These are phyloP conservation scores for Microbotryum saponariae DNA, from an alignment of 1,284 basidiomycete species.

Conservation along the genomic window DNA sequence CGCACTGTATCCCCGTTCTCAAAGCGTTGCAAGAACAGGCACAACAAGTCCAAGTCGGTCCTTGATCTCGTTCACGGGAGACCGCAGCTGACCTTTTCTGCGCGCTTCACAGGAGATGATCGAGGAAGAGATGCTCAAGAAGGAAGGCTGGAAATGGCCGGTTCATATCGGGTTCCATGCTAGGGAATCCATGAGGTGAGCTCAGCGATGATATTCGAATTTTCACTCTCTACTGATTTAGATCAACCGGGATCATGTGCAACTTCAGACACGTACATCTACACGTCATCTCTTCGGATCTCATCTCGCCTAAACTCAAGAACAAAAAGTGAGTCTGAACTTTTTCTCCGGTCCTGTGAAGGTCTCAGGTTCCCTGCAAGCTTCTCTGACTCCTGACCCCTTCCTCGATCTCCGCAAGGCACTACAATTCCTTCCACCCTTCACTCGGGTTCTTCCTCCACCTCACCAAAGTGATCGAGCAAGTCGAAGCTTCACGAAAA, in stretches of 20 bases:
- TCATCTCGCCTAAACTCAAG: conserved; percentile 67
- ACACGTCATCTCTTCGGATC: conserved; percentile 73
- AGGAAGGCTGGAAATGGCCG: conserved; percentile 70
- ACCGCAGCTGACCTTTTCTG: too few relatives aligned
- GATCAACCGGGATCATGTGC: neutral
- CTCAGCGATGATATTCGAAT: neutral
- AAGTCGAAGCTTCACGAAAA: conserved; percentile 51
- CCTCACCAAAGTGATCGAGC: conserved; percentile 62
- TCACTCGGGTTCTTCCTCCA: conserved; percentile 76
- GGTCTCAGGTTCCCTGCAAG: too few relatives aligned
- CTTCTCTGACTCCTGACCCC: neutral
- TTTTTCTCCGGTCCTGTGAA: too few relatives aligned
- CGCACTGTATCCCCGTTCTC: conserved; percentile 55
- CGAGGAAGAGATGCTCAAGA: conserved; percentile 65
- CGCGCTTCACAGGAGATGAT: conserved; percentile 16
- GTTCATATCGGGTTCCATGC: conserved; percentile 82
- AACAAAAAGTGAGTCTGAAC: conserved; percentile 52
- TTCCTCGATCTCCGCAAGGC: conserved; percentile 46
- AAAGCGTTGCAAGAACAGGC: conserved; percentile 54
- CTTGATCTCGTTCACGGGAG: neutral
- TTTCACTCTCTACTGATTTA: neutral
- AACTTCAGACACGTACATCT: conserved; percentile 66
- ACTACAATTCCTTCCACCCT: conserved; percentile 91
- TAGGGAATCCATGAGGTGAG: conserved; percentile 53
- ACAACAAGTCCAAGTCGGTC: conserved; percentile 45